Conservation (phyloP, 495 filamentous ascomycete genomes). For the Aspergillus heteromorphus region DNA sequence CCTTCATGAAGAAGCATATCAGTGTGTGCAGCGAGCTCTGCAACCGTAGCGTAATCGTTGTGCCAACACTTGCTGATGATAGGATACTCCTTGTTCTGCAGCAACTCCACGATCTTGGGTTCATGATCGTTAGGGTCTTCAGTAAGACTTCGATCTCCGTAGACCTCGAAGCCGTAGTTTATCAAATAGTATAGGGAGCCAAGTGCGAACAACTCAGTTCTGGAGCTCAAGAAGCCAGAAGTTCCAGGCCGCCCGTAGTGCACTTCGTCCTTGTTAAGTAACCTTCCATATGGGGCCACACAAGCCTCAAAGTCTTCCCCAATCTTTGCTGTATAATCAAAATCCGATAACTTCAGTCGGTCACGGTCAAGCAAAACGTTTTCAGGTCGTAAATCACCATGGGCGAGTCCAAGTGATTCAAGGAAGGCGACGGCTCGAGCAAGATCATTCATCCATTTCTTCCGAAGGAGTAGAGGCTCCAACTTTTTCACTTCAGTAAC, state of each 20-base stretch:
- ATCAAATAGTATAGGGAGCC: slow-evolving; percentile 35
- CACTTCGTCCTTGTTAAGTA: slow-evolving; percentile 18
- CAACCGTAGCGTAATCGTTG: slow-evolving; percentile 26
- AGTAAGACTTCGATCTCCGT: slow-evolving; percentile 26
- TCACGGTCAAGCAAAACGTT: slow-evolving; percentile 27
- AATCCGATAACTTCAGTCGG: slow-evolving; percentile 23
- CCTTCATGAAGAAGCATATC: slow-evolving; percentile 10
- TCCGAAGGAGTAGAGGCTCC: slow-evolving; percentile 26
- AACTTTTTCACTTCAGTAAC: slow-evolving; percentile 28
- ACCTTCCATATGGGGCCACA: slow-evolving; percentile 22
- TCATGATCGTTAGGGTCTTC: slow-evolving; percentile 34
- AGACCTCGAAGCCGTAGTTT: slow-evolving; percentile 35
- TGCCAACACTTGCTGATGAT: slow-evolving; percentile 38
- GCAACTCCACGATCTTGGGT: slow-evolving; percentile 25
- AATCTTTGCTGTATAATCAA: slow-evolving; percentile 25
- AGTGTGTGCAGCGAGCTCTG: slow-evolving; percentile 25
- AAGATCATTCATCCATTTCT: slow-evolving; percentile 37
- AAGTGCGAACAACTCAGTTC: slow-evolving; percentile 35
- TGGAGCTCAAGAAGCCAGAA: slow-evolving; percentile 25
- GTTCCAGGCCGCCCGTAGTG: slow-evolving; percentile 23
- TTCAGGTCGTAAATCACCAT: slow-evolving; percentile 29
- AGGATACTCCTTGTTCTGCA: slow-evolving; percentile 31
- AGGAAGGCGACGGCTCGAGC: slow-evolving; percentile 34
- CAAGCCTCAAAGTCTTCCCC: slow-evolving; percentile 26
- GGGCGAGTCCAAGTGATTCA: slow-evolving; percentile 34